phyloP scores from a whole-genome alignment of 306 rosid species.

The Fagus crenata region DNA sequence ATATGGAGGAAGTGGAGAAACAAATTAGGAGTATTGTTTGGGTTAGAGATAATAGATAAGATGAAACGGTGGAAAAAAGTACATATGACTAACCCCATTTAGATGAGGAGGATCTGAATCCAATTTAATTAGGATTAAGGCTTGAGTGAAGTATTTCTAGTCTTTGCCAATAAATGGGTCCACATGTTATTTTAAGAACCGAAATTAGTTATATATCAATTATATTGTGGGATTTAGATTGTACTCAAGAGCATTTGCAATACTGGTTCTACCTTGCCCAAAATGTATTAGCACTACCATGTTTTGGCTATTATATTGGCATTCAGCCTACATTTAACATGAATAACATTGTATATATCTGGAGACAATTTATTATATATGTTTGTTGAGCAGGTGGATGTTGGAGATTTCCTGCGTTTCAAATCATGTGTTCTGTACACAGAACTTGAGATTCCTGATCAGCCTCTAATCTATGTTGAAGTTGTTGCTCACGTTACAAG shows the following conservation, averaged over 20 bases:
- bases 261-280: neutral
- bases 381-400: slow-evolving; percentile 70
- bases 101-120: too few relatives aligned
- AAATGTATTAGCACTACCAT: neutral
- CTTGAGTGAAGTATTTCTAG: neutral
- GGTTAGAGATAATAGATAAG: too few relatives aligned
- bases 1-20: too few relatives aligned
- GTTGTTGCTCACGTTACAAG: slow-evolving; percentile 96
- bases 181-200: too few relatives aligned
- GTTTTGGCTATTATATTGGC: neutral
- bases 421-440: slow-evolving; percentile 86
- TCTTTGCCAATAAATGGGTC: neutral
- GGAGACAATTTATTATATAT: neutral
- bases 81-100: too few relatives aligned
- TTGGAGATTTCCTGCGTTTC: slow-evolving; percentile 89
- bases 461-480: slow-evolving; percentile 86
- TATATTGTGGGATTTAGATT: neutral
- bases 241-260: neutral
- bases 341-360: neutral
- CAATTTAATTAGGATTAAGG: too few relatives aligned
- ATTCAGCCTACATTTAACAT: neutral
- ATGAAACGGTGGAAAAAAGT: too few relatives aligned
- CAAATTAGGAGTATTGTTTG: too few relatives aligned
- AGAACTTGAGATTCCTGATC: slow-evolving; percentile 65
- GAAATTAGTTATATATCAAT: neutral